Conservation (phyloP, 164 flowering plant genomes). For the Tetracentron sinense region DNA sequence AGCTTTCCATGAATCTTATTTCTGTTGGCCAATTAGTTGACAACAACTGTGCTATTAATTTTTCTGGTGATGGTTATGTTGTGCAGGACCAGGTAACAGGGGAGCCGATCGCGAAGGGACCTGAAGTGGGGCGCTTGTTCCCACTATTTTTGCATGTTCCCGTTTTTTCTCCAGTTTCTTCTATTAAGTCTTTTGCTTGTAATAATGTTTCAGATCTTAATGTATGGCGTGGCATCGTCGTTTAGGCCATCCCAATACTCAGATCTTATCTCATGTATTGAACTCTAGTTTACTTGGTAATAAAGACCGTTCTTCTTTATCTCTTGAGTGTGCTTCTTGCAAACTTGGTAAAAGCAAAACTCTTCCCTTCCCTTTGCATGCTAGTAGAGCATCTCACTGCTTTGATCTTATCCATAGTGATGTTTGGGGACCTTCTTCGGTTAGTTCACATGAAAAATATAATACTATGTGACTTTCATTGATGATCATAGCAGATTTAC, state of each 20-base stretch:
- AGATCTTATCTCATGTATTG: neutral
- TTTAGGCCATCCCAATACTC: neutral
- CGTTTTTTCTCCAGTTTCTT: neutral
- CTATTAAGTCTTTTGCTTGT: neutral
- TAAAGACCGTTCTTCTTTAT: neutral
- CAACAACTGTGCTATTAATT: neutral
- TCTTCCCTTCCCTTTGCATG: neutral
- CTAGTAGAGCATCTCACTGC: neutral
- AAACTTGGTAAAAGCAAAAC: too few species aligned
- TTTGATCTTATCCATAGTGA: neutral
- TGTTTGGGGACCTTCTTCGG: neutral
- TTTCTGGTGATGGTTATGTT: neutral
- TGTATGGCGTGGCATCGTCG: neutral
- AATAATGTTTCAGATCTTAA: neutral
- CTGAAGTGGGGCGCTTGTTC: neutral
- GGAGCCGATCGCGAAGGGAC: neutral
- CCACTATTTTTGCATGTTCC: neutral
- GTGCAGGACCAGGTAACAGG: neutral
- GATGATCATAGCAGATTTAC: constrained; percentile 1
- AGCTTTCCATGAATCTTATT: neutral
- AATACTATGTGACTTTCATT: constrained; percentile 5
- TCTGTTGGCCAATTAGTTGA: neutral
- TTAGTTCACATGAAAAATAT: neutral
- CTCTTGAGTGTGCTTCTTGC: neutral
- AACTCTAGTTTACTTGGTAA: too few species aligned